Base-by-base conservation (phyloP, 2,329 filamentous ascomycete genomes). In the Ambrosiella beaveri region DNA sequence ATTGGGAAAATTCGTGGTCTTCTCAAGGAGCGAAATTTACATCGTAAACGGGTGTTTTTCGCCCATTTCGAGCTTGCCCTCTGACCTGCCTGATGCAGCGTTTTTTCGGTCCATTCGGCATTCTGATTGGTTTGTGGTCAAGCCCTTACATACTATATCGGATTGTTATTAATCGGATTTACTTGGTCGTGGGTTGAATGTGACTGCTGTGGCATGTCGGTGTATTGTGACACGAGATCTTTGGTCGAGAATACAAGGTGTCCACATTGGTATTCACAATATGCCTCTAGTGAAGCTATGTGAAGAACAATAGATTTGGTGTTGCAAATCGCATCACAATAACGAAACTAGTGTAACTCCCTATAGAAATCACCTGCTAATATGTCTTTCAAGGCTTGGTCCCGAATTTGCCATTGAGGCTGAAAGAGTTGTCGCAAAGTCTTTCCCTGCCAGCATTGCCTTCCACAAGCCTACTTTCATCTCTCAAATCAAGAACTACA, bases 391-490 rank as follows among this genome's bases (percentile, higher is more conserved):
- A 64, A 74, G 71, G 63, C 67, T 81, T 56, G 79, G 77, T 7
- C 77, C 78, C 56, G 78, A 81, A 65, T 70, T 80, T 61, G 71
- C 80, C 61, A 69, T 73, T 63, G 78, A 81, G 68, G 80, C 77
- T 66, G 78, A 81, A 68, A 74, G 78, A 59, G 77, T 81, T 65
- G 75, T 81, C 64, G 75, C 74, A 64, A 81, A 79, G 71, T 79
- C 77, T 12, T 74, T 81, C 63, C 78, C 78, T 44, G 77, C 78
- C 62, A 81, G 77, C 65, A 77, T 81, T 47, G 78, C 78, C 64
- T 81, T 81, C 65, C 78, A 81, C 70, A 81, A 80, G 69, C 78
- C 78, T 7, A 78, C 78, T 1, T 81, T 81, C 67, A 66, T 81
- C 39, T 76, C 79, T 67, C 78, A 80, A 65, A 71, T 81, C 55